Evolutionary conservation across 768 basidiomycete species (phyloP), one percentile per base, ranked within the genome.

Genomic region (Paxillus rubicundulus): DNA sequence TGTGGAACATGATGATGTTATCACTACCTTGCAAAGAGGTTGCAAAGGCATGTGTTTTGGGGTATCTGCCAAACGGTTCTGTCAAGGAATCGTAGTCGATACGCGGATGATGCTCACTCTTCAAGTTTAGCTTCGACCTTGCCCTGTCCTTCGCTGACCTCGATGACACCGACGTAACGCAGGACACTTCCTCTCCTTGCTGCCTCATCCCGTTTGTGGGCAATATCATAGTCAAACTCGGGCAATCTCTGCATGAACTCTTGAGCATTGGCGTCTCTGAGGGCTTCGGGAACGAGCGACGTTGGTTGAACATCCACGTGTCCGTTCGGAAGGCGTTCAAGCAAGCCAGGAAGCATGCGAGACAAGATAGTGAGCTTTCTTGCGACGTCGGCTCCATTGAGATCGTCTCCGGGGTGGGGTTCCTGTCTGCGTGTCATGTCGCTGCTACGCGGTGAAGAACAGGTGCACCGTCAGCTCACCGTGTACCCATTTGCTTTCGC

Each of bases 1-100:
- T 98, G 66, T 92, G 89, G 82, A 98, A 98, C 77, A 97, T 90
- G 67, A 99, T 82, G 66, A 99, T 98, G 69, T 98, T 98, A 71
- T 99, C 97, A 18, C 93, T 93, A 1, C 96, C 97, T 18, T 92
- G 90, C 13, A 99, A 81, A 2, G 95, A 90, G 1, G 96, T 96
- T 4, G 95, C 95, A 64, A 99, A 98, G 2, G 97, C 89, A 69
- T 99, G 97, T 14, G 85, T 82, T 21, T 74, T 77, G 5, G 93
- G 82, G 68, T 98, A 99, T 68, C 95, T 98, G 56, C 17, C 18
- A 0, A 33, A 53, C 48, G 21, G 17, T 46, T 41, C 54, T 48
- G 46, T 47, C 13, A 38, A 28, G 17, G 47, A 36, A 27, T 45
- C 38, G 44, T 14, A 20, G 36, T 28, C 45, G 30, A 27, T 4